phyloP scores from a whole-genome alignment of 306 rosid genomes.

The Sphenostylis stenocarpa region DNA sequence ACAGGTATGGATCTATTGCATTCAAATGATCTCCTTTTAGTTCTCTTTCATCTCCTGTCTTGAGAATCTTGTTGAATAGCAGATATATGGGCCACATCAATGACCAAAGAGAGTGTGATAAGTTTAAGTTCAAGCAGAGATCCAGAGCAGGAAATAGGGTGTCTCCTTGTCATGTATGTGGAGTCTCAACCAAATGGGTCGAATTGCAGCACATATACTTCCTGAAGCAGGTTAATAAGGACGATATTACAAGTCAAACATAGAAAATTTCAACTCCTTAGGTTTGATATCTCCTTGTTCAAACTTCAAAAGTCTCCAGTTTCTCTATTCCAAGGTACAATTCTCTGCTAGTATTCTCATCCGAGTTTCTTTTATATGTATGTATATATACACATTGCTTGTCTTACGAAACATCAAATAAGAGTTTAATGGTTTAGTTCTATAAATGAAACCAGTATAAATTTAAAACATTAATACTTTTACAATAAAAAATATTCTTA shows the following conservation, averaged over 20 bases:
- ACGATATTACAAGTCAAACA: conserved; percentile 20
- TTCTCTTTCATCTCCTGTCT: conserved; percentile 52
- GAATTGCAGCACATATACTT: conserved; percentile 18
- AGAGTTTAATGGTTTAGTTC: conserved; percentile 7
- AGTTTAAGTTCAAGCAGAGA: conserved; percentile 25
- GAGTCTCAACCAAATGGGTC: conserved; percentile 28
- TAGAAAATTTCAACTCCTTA: conserved; percentile 5
- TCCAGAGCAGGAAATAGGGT: conserved; percentile 14
- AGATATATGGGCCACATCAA: conserved; percentile 89
- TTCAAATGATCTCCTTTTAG: conserved; percentile 46
- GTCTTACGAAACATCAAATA: conserved; percentile 30
- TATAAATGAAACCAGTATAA: no score
- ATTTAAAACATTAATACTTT: background rate
- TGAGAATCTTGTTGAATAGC: conserved; percentile 67
- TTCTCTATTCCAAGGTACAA: background rate
- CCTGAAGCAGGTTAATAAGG: conserved; percentile 53
- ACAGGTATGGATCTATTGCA: conserved; percentile 45
- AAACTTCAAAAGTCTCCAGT: background rate
- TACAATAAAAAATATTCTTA: background rate
- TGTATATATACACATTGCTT: conserved; percentile 35
- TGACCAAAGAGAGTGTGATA: conserved; percentile 33
- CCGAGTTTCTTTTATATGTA: no score
- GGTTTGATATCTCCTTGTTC: background rate
- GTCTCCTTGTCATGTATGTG: conserved; percentile 13
- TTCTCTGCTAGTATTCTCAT: no score